Base-by-base conservation (phyloP, 441 rosid species). In the Erysimum cheiri region DNA sequence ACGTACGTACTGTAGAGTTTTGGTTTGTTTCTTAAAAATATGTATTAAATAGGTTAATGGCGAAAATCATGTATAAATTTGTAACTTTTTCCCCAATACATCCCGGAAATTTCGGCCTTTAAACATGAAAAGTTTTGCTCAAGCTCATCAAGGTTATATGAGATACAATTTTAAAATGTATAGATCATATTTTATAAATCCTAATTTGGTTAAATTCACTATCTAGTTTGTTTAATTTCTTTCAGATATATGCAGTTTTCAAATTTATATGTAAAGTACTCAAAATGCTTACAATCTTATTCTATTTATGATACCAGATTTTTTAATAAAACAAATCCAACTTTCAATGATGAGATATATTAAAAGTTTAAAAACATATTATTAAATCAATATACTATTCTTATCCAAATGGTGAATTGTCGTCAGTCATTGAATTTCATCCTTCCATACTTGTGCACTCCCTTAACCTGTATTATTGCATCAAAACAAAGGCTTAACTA, bases 401-500 rank as follows among this genome's bases (percentile, higher is more conserved):
- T 65, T 65, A 54, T 53, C 62, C 33, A 67, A 67, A 54, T 17
- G 54, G 22, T 67, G n/a, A 41, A 65, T 52, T 22, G 24, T 22
- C 24, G 1, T 22, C 24, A 68, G 13, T 67, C 46, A 44, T 31
- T 46, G 13, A 57, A 46, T 57, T 32, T 14, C 63, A 67, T 41
- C 71, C 24, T 22, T 22, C 24, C 24, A 22, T 22, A 22, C 24
- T 67, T 26, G 6, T 64, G 40, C 58, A 46, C 32, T 44, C 10
- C 53, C 32, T 49, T 4, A 31, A 31, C n/a, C 8, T 12, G 8
- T 43, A 32, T n/a, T 71, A 22, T 60, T 15, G 9, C 22, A 8
- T n/a, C n/a, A 14, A 47, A 69, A 36, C 31, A 26, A 48, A 70
- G 3, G 24, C 26, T 12, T 40, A 2, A 28, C 2, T 15, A 1